Evolutionary conservation across 208 protist species (phyloP), one percentile per base, ranked within the genome.

Genomic region (Wallacemonas sp.): DNA sequence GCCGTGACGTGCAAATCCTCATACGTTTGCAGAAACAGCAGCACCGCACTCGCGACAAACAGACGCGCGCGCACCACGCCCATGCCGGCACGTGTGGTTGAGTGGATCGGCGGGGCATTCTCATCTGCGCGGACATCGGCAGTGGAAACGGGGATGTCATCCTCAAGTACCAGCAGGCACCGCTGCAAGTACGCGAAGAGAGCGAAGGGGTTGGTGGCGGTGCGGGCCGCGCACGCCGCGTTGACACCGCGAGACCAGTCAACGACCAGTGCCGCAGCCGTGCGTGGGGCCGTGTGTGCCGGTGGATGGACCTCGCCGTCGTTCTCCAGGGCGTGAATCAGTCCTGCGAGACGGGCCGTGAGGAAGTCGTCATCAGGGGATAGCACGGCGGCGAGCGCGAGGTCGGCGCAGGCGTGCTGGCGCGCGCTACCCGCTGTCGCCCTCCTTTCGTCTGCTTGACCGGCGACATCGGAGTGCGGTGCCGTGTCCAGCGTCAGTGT

Each of bases 401-500:
- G 32, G 52, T 58, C 52, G 6, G 19, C 47, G 3, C n/a, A 24
- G 8, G 47, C 47, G 6, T 29, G 47, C 23, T 24, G 47, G 21
- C n/a, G n/a, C n/a, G n/a, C n/a, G n/a, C n/a, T n/a, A n/a, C n/a
- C n/a, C n/a, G n/a, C n/a, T n/a, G n/a, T n/a, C n/a, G n/a, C n/a
- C n/a, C n/a, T n/a, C n/a, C n/a, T n/a, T n/a, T n/a, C n/a, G n/a
- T n/a, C n/a, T n/a, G n/a, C n/a, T n/a, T n/a, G n/a, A n/a, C n/a
- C n/a, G n/a, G n/a, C n/a, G n/a, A n/a, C n/a, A n/a, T n/a, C n/a
- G n/a, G n/a, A n/a, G n/a, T n/a, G n/a, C n/a, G n/a, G n/a, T n/a
- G n/a, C n/a, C n/a, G n/a, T n/a, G n/a, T n/a, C 30, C 8, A 41
- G 61, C 32, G 54, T 62, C 26, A 72, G 55, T 17, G 72, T 64